Conservation (phyloP, 2,329 filamentous ascomycete genomes). For the Huntiella omanensis region DNA sequence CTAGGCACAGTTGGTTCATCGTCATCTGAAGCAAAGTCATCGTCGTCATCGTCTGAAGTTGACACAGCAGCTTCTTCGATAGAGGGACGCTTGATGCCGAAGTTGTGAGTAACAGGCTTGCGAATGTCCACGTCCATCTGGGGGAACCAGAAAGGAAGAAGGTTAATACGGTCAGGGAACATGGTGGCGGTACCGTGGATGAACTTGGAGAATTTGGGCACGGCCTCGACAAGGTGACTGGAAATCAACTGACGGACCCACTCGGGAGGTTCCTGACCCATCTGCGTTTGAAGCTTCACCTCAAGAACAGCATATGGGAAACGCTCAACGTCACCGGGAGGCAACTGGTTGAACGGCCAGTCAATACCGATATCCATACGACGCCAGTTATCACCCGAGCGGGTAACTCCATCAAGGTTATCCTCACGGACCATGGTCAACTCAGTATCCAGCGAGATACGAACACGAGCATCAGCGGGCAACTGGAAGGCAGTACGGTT, state of each 20-base stretch:
- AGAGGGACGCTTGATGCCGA: constrained; percentile 70
- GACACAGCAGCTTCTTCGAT: constrained; percentile 40
- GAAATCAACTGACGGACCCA: constrained; percentile 90
- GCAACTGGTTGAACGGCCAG: constrained; percentile 79
- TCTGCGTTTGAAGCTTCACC: constrained; percentile 93
- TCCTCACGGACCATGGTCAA: constrained; percentile 90
- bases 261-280: constrained; percentile 82
- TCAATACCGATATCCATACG: constrained; percentile 96
- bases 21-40: constrained; percentile 51
- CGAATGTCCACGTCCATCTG: constrained; percentile 97
- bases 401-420: constrained; percentile 62
- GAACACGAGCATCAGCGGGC: constrained; percentile 84
- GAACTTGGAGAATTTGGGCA: constrained; percentile 98
- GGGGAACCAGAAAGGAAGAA: constrained; percentile 92
- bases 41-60: constrained; percentile 57
- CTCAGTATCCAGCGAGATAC: constrained; percentile 92
- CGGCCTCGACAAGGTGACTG: constrained; percentile 92
- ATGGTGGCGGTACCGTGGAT: constrained; percentile 84
- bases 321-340: constrained; percentile 63
- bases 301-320: constrained; percentile 95
- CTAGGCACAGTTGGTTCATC: constrained; percentile 11
- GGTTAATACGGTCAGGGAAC: constrained; percentile 70
- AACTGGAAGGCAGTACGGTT: constrained; percentile 96
- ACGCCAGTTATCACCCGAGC: constrained; percentile 80
- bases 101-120: constrained; percentile 73